Percentiles rank a stretch among this genome's conserved stretches.
Evolutionary conservation across 2,329 filamentous ascomycete species (phyloP).

Genomic region (Geosmithia flava): DNA sequence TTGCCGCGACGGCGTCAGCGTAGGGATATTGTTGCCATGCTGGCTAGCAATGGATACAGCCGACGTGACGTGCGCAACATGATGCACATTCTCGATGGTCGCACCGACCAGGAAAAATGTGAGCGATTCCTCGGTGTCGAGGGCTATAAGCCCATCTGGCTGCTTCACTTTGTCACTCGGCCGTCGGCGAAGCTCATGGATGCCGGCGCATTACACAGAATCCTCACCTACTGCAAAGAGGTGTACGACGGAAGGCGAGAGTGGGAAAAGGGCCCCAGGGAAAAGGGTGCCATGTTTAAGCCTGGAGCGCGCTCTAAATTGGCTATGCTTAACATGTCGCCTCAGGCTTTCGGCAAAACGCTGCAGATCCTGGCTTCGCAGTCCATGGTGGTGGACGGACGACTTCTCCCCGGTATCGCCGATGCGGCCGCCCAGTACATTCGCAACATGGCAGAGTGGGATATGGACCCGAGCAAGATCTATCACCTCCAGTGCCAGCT

Average conservation of each 20-base stretch:
- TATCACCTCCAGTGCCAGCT: slow-evolving; percentile 2
- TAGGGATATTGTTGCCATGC: background rate
- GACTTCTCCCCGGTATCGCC: slow-evolving; percentile 1
- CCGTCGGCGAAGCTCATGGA: background rate
- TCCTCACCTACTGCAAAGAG: background rate
- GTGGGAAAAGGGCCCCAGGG: background rate
- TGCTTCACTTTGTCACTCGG: slow-evolving; percentile 2
- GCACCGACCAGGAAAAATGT: background rate
- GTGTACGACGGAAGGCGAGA: slow-evolving; percentile 1
- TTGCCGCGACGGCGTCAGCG: slow-evolving; percentile 1
- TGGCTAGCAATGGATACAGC: background rate
- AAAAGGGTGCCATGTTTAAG: background rate
- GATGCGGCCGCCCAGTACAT: slow-evolving; percentile 3
- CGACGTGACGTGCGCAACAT: background rate
- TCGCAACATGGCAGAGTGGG: background rate
- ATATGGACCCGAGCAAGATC: background rate
- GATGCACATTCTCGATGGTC: slow-evolving; percentile 1
- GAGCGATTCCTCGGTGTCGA: slow-evolving; percentile 2
- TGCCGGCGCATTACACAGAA: background rate
- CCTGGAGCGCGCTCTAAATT: background rate
- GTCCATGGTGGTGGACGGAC: slow-evolving; percentile 1
- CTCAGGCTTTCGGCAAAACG: background rate
- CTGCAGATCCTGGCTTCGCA: background rate
- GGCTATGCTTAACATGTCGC: background rate
- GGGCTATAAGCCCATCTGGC: slow-evolving; percentile 3